Conservation (phyloP, 2,329 filamentous ascomycete genomes). For the Alternaria solani region DNA sequence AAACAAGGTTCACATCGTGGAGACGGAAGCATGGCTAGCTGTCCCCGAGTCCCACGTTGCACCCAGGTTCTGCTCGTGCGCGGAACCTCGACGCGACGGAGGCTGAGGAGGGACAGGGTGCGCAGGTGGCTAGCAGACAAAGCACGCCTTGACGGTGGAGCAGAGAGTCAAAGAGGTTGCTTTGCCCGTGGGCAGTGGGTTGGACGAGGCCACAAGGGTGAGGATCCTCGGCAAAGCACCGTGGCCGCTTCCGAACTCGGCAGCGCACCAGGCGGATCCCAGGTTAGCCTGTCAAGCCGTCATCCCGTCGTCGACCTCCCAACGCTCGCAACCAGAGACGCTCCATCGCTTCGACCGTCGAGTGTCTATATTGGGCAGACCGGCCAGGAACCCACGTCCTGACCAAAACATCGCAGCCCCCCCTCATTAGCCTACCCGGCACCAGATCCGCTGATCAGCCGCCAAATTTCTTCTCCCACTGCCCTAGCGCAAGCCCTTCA, state of each 20-base stretch:
- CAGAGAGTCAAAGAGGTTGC: slow-evolving; percentile 5
- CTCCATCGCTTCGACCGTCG: slow-evolving; percentile 7
- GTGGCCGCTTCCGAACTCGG: slow-evolving; percentile 7
- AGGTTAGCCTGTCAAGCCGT: slow-evolving; percentile 16
- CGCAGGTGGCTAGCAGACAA: not conserved
- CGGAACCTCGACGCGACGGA: not conserved
- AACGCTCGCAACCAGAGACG: slow-evolving; percentile 20
- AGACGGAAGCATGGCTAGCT: slow-evolving; percentile 20
- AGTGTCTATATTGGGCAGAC: slow-evolving; percentile 12
- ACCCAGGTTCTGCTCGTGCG: slow-evolving; percentile 5
- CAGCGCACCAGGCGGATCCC: not conserved
- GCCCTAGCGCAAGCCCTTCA: slow-evolving; percentile 44
- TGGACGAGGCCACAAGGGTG: slow-evolving; percentile 3
- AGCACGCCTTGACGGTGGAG: slow-evolving; percentile 4
- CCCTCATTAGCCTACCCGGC: slow-evolving; percentile 28
- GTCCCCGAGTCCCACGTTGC: slow-evolving; percentile 27
- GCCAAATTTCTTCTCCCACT: slow-evolving; percentile 37
- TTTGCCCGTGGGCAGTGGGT: slow-evolving; percentile 1
- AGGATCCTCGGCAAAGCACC: slow-evolving; percentile 16
- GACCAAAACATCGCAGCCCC: slow-evolving; percentile 21
- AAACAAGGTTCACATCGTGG: slow-evolving; percentile 19
- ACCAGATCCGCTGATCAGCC: slow-evolving; percentile 33
- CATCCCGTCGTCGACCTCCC: slow-evolving; percentile 10
- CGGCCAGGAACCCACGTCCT: slow-evolving; percentile 22
- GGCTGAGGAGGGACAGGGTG: slow-evolving; percentile 7